A percentile compares a stretch with the other conserved stretches of the same genome.
Evolutionary conservation across 2,329 filamentous ascomycete species (phyloP).

Genomic region (Lasiodiplodia hormozganensis): DNA sequence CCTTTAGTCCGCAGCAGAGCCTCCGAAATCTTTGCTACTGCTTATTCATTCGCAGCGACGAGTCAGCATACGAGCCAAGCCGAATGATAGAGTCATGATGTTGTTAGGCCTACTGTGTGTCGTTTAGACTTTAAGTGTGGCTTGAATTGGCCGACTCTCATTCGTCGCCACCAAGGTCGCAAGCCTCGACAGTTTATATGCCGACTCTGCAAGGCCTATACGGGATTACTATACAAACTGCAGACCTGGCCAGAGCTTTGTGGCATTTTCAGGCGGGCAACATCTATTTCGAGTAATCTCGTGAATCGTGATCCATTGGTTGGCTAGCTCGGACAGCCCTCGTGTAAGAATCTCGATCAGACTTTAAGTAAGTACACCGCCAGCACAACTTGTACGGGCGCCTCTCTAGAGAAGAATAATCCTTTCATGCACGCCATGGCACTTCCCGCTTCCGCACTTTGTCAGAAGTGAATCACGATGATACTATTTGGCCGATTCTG

Average conservation of each 20-base stretch:
- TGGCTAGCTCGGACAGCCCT: neutral
- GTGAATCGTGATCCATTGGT: neutral
- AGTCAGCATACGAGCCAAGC: neutral
- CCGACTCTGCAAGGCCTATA: neutral
- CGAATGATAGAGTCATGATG: neutral
- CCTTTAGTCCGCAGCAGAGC: neutral
- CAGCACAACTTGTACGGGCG: neutral
- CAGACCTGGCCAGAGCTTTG: neutral
- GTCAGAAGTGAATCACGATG: neutral
- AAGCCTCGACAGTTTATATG: neutral
- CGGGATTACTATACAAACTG: neutral
- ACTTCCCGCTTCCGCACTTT: neutral
- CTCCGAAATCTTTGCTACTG: neutral
- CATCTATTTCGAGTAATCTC: neutral
- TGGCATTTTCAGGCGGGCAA: conserved; percentile 1
- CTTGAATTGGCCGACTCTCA: neutral
- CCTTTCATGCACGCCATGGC: neutral
- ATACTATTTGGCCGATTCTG: neutral
- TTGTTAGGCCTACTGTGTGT: neutral
- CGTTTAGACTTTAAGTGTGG: neutral
- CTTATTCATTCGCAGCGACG: neutral
- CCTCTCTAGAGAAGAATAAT: no score
- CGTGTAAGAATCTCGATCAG: neutral
- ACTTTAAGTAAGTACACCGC: neutral
- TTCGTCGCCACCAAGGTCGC: neutral